Percentiles rank a stretch among this genome's conserved stretches.
phyloP scores from a whole-genome alignment of 441 rosid species.

The Adansonia gregorii region DNA sequence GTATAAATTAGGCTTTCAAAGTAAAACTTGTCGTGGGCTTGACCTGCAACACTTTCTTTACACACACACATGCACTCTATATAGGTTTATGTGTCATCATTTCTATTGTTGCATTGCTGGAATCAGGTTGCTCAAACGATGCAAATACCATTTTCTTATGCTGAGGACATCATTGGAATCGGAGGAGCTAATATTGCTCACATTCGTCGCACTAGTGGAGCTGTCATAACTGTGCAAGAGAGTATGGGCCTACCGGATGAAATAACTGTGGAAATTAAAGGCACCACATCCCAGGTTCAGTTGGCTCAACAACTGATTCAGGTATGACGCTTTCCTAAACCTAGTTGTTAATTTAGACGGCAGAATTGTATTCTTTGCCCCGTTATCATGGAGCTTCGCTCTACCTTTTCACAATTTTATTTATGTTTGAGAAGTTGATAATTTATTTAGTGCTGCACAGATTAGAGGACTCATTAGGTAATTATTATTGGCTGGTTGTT shows the following conservation, averaged over 20 bases:
- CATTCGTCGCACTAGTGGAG: constrained; percentile 68
- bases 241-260: constrained; percentile 61
- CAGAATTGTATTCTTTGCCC: not conserved
- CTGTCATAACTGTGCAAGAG: constrained; percentile 63
- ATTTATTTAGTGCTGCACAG: not conserved
- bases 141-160: constrained; percentile 73
- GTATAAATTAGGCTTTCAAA: not conserved
- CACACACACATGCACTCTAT: not conserved
- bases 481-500: not conserved
- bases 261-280: constrained; percentile 72
- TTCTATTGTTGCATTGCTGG: constrained; percentile 20
- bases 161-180: constrained; percentile 69
- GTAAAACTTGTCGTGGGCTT: not conserved
- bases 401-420: not conserved
- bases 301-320: constrained; percentile 66
- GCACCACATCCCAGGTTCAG: constrained; percentile 65
- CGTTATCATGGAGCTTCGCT: not conserved
- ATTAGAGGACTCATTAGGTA: not conserved
- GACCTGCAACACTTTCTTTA: not conserved
- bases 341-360: not conserved
- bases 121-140: constrained; percentile 63
- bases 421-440: not conserved
- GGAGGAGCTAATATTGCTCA: constrained; percentile 68
- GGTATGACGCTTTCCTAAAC: constrained; percentile 38
- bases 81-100: not conserved